Conservation (phyloP, 495 filamentous ascomycete species). For the Penicillium mononematosum region DNA sequence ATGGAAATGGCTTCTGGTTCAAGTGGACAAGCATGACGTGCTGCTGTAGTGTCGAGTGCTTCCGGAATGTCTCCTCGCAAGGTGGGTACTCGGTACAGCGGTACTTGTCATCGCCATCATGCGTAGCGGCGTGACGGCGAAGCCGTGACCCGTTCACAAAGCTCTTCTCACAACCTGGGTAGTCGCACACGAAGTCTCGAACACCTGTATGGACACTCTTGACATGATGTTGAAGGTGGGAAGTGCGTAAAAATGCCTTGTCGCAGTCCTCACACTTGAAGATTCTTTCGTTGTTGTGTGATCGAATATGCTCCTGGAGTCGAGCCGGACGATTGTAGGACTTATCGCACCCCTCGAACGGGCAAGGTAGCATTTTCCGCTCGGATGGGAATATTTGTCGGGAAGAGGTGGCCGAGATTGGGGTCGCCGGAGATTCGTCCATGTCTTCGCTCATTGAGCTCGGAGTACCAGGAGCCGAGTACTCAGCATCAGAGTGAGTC, state of each 20-base stretch:
- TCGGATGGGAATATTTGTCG: constrained; percentile 58
- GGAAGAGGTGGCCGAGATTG: constrained; percentile 52
- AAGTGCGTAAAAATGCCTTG: constrained; percentile 77
- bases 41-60: constrained; percentile 79
- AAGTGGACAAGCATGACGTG: constrained; percentile 77
- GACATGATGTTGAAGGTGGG: constrained; percentile 79
- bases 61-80: constrained; percentile 80
- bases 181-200: constrained; percentile 67
- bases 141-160: constrained; percentile 77
- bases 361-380: constrained; percentile 70
- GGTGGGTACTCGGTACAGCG: constrained; percentile 70
- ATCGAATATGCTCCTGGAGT: constrained; percentile 72
- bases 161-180: constrained; percentile 70
- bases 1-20: constrained; percentile 64
- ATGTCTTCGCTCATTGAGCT: constrained; percentile 37
- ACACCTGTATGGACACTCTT: constrained; percentile 75
- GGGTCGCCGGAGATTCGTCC: constrained; percentile 51
- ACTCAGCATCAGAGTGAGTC: constrained; percentile 38
- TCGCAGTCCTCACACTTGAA: constrained; percentile 72
- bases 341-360: constrained; percentile 67
- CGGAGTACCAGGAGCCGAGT: constrained; percentile 30
- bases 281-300: constrained; percentile 76
- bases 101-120: constrained; percentile 66
- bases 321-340: constrained; percentile 86
- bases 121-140: constrained; percentile 62